phyloP scores from a whole-genome alignment of 2,329 filamentous ascomycete species.

The Botrytis tulipae region DNA sequence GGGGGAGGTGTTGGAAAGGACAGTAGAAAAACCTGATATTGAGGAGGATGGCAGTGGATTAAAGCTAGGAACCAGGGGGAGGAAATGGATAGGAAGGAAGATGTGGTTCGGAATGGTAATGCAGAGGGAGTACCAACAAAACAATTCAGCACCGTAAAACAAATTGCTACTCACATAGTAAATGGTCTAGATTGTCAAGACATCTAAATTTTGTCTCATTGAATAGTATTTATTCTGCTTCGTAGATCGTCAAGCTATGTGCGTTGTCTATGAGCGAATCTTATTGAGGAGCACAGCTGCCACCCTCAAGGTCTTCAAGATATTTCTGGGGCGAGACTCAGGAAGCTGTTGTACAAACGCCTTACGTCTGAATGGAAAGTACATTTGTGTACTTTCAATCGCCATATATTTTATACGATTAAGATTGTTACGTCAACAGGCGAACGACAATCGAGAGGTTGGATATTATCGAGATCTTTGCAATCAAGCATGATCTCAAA shows the following conservation, averaged over 20 bases:
- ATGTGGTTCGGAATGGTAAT: constrained; percentile 55
- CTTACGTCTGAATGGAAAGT: not conserved
- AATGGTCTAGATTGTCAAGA: not conserved
- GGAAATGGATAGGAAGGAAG: constrained; percentile 60
- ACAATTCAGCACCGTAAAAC: not conserved
- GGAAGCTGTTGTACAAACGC: not conserved
- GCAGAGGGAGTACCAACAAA: constrained; percentile 26
- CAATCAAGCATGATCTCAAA: not conserved
- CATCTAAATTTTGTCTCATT: not conserved
- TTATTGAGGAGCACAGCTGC: no score
- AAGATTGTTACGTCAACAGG: not conserved
- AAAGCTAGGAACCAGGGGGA: constrained; percentile 57
- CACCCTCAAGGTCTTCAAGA: not conserved
- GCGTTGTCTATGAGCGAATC: not conserved
- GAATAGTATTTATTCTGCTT: not conserved
- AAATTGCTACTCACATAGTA: not conserved
- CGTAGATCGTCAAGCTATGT: not conserved
- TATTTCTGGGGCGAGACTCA: not conserved
- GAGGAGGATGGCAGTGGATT: constrained; percentile 44
- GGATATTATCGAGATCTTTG: not conserved
- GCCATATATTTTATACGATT: not conserved
- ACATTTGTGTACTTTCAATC: not conserved
- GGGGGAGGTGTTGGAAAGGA: constrained; percentile 44
- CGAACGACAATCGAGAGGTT: not conserved
- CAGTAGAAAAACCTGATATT: constrained; percentile 46